Evolutionary conservation across 495 filamentous ascomycete genomes (phyloP), one percentile per base, ranked within the genome.

Genomic region (Neurospora discreta): DNA sequence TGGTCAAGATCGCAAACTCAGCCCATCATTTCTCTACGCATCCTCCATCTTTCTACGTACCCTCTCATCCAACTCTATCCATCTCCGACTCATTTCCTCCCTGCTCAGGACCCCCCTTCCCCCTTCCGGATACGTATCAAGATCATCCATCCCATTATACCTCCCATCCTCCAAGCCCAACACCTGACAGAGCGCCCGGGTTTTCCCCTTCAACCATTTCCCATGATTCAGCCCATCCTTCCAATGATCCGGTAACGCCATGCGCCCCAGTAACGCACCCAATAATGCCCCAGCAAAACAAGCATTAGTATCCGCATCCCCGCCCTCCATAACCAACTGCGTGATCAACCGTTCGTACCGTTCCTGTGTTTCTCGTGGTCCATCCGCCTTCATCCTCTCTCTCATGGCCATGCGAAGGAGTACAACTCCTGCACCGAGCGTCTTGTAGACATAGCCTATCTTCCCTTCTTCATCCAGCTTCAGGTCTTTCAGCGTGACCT

Each of bases 391-490:
- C 20, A 69, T 71, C 36, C 73, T 39, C 46, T 67, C 72, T 6
- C 78, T 68, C 36, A 86, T 81, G 4, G 80, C 82, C 42, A 76
- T 52, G 9, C 84, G 73, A 23, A 86, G 72, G 1, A 77, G 65
- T 23, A 83, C 40, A 10, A 86, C 73, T 5, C 81, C 84, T 0
- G 81, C 74, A 3, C 83, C 84, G 1, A 86, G 75, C 3, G 79
- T 77, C 78, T 86, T 86, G 73, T 84, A 85, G 42, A 85, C 83
- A 74, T 85, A 85, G n/a, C 84, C 84, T 72, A 85, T 85, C 41
- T 75, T 77, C 44, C 41, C 52, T 26, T 70, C 71, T 39, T 80
- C 78, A 70, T 86, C 84, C 39, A 85, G 74, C 70, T 82, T 65
- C 69, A 86, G 71, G 5, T 77, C 79, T 5, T 76, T 74, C 16